Base-by-base conservation (phyloP, 148 eudicot genomes). In the Cornus suecica region DNA sequence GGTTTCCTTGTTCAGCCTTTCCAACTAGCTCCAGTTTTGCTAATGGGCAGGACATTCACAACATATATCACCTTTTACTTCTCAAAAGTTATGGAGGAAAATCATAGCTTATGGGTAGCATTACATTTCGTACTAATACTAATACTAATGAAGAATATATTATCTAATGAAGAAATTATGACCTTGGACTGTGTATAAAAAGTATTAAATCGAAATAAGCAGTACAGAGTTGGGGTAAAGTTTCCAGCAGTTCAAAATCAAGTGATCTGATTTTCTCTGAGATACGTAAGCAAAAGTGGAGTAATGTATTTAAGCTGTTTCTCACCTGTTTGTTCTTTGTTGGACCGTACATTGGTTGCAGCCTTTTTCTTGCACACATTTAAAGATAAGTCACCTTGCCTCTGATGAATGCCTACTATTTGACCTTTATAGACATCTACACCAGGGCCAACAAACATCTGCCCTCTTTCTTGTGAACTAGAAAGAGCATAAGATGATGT, bases 291-390 rank as follows among this genome's bases (percentile, higher is more conserved):
- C 2, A 16, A 25, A 73, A 65, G 8, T 28, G 13, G 26, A 62
- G 70, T 28, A 71, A 48, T 27, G 64, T 34, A 79, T 37, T 45
- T 54, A 54, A 69, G 66, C 6, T 26, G 27, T n/a, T 42, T 42
- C 65, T 87, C 74, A 94, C 98, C 98, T 83, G 99, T 75, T 76
- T 64, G 77, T 70, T 94, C 99, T 81, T 94, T 94, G 86, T 94
- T 94, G 75, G 99, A 94, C 73, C 97, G 96, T 25, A 94, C 87
- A 56, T 94, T 94, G 65, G 99, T 94, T 16, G 99, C 99, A 65
- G 97, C 96, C 84, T 94, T 94, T 81, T 88, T 94, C 90, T 94
- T 94, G 89, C 99, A 94, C 23, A 94, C 99, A 66, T 94, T 94
- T 73, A 94, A 79, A 67, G 94, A 72, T 16, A 94, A 77, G 84